These are phyloP conservation scores for Salvia miltiorrhiza DNA, from an alignment of 257 asterid species.

Conservation along the genomic window DNA sequence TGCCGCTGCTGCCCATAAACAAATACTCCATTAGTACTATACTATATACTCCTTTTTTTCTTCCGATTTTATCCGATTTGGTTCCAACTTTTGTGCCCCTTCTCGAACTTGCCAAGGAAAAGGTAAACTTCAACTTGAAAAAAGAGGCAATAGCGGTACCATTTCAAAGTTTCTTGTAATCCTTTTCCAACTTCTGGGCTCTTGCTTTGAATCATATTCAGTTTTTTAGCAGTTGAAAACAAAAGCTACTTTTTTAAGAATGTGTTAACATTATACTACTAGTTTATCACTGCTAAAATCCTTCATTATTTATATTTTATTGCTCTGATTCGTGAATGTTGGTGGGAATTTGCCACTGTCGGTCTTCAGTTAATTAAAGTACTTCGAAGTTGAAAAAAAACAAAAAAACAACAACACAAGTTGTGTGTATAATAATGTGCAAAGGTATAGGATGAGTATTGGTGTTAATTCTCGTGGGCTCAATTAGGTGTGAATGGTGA, in stretches of 20 bases:
- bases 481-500: conserved; percentile 48
- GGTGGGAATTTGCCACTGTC: conserved; percentile 36
- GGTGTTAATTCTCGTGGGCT: conserved; percentile 54
- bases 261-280: neutral
- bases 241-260: conserved; percentile 2
- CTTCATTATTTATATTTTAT: neutral
- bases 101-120: neutral
- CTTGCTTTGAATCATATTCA: neutral
- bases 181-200: conserved; percentile 18
- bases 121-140: neutral
- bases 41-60: neutral
- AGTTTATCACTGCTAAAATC: neutral
- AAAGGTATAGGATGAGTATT: conserved; percentile 14
- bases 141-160: neutral
- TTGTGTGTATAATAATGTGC: neutral
- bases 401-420: no score
- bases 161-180: conserved; percentile 7
- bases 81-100: neutral
- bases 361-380: no score
- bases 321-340: conserved; percentile 25
- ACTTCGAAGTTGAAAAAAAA: no score
- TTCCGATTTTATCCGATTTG: neutral
- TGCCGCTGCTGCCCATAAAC: conserved; percentile 29
- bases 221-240: neutral
- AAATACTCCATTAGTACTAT: neutral